A percentile compares a stretch with the other conserved stretches of the same genome.
Conservation (phyloP, 1,139 yeast genomes). For the Lizanozyma gosingica region DNA sequence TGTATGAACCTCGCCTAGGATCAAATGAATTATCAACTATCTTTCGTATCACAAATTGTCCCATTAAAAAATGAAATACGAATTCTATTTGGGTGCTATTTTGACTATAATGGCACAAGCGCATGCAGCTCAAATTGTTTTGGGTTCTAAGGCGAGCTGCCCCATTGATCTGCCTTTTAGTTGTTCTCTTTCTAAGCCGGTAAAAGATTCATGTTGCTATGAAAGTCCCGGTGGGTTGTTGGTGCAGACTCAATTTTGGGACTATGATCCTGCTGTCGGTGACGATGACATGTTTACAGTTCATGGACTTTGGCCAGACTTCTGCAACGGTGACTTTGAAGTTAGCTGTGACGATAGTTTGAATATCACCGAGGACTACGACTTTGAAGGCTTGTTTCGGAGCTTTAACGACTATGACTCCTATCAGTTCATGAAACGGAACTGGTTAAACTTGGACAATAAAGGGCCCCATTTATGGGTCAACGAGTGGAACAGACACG, state of each 20-base stretch:
- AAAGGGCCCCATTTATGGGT: slow-evolving; percentile 74
- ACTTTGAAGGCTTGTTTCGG: background rate
- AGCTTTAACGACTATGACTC: background rate
- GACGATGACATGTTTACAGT: slow-evolving; percentile 71
- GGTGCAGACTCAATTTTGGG: slow-evolving; percentile 91
- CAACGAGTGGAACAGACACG: slow-evolving; percentile 94
- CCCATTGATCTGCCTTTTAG: slow-evolving; percentile 61
- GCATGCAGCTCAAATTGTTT: background rate
- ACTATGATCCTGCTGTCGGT: slow-evolving; percentile 76
- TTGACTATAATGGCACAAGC: too few species aligned
- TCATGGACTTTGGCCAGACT: slow-evolving; percentile 84
- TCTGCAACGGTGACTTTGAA: slow-evolving; percentile 64
- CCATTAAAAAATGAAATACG: too few species aligned
- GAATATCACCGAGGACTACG: slow-evolving; percentile 21
- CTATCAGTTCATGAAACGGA: slow-evolving; percentile 30
- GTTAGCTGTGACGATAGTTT: slow-evolving; percentile 51
- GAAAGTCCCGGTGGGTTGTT: slow-evolving; percentile 85
- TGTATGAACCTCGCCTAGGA: too few species aligned
- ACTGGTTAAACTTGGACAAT: slow-evolving; percentile 78
- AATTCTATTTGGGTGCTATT: too few species aligned
- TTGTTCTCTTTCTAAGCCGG: slow-evolving; percentile 38
- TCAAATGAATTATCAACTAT: too few species aligned
- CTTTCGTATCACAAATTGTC: too few species aligned
- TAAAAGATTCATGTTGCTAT: slow-evolving; percentile 65
- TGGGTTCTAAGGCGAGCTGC: slow-evolving; percentile 24